Conservation (phyloP, 75 land plant genomes). For the Chamaecyparis obtusa region DNA sequence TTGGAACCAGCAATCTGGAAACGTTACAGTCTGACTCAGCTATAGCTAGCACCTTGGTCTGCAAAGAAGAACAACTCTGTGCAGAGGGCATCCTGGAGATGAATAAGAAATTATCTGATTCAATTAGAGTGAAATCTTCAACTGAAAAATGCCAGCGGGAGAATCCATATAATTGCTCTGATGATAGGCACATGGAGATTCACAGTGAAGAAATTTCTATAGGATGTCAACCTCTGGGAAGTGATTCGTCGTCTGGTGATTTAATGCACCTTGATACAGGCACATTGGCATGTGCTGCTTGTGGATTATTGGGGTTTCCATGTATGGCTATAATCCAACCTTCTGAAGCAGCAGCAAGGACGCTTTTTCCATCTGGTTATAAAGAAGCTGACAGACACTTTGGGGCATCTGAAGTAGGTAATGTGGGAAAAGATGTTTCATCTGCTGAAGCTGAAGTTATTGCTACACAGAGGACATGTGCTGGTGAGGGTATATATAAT, state of each 20-base stretch:
- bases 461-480: background rate
- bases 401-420: background rate
- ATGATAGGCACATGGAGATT: background rate
- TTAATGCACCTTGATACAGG: conserved; percentile 62
- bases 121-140: background rate
- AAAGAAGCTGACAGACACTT: background rate
- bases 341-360: conserved; percentile 26
- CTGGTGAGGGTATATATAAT: background rate
- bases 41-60: background rate
- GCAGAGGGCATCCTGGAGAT: background rate
- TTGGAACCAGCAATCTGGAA: background rate
- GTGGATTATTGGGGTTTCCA: conserved; percentile 93
- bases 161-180: background rate
- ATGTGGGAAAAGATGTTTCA: background rate
- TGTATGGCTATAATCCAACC: conserved; percentile 87
- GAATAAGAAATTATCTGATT: conserved; percentile 1
- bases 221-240: background rate
- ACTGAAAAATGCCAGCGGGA: conserved; percentile 4
- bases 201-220: background rate
- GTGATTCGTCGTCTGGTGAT: conserved; percentile 28
- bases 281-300: conserved; percentile 88
- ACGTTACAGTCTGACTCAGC: background rate
- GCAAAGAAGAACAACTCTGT: background rate
- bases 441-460: background rate
- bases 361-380: conserved; percentile 11